Evolutionary conservation across 2,329 filamentous ascomycete genomes (phyloP).

Genomic region (Calonectria pseudoturangicola): DNA sequence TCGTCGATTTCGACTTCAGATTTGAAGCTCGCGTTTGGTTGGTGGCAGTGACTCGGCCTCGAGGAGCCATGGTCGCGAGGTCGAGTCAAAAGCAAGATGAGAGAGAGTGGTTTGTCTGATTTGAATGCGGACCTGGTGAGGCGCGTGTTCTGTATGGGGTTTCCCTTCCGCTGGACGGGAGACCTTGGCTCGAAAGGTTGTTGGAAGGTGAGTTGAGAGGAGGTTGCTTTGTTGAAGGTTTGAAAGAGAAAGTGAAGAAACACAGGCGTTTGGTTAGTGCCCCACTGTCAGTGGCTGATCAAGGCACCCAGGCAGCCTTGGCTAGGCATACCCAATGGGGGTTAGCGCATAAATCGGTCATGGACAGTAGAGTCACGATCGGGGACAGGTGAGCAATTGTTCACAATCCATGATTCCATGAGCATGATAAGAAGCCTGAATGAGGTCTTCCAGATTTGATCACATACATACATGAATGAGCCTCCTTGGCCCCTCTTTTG

Average conservation of each 20-base stretch:
- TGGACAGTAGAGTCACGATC: conserved; percentile 10
- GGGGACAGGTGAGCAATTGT: background rate
- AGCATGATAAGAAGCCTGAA: background rate
- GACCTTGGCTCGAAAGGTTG: background rate
- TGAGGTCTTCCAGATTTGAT: background rate
- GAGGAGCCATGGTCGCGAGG: conserved; percentile 58
- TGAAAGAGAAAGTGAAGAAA: conserved; percentile 27
- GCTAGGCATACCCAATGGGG: conserved; percentile 31
- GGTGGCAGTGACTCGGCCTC: conserved; percentile 56
- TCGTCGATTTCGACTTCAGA: conserved; percentile 56
- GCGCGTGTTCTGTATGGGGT: background rate
- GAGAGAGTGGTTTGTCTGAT: background rate
- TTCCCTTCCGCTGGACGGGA: background rate
- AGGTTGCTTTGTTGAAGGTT: conserved; percentile 25
- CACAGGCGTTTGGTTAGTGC: conserved; percentile 43
- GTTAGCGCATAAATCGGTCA: conserved; percentile 38
- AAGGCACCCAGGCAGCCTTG: conserved; percentile 47
- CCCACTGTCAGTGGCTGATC: conserved; percentile 45
- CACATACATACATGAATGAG: no score
- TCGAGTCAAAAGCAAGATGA: conserved; percentile 18
- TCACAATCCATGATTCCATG: background rate
- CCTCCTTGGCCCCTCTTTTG: background rate
- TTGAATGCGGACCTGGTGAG: background rate
- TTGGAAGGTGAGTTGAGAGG: conserved; percentile 12
- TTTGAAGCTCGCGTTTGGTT: conserved; percentile 57